Evolutionary conservation across 164 flowering plant genomes (phyloP), one percentile per base, ranked within the genome.

Genomic region (Berberis thunbergii): DNA sequence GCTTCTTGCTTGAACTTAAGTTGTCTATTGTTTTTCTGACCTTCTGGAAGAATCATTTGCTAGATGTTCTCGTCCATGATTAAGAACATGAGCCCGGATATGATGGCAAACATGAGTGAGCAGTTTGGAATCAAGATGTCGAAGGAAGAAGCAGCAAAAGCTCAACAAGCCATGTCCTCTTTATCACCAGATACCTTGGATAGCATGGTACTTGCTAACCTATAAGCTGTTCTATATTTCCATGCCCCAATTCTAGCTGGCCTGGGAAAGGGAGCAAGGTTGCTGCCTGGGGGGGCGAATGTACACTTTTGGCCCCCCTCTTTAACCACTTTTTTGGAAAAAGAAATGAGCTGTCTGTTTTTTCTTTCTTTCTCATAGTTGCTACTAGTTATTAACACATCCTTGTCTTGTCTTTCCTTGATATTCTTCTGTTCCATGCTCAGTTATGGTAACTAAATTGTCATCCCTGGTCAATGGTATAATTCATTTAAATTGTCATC

Each of bases 81-180:
- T 10, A 83, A 87, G 71, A 94, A 85, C 67, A 87, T 94, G 87
- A 91, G 74, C 77, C 99, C 97, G 43, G 97, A 94, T 2, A 84
- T 84, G 95, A 87, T 94, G 95, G 82, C 97, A 64, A 87, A 70
- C 82, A 89, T 94, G 99, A 70, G 97, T 46, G 89, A 91, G 72
- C 96, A 86, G 69, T 89, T 91, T 75, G 99, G 96, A 40, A 39
- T 87, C 39, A 91, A 94, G 69, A 85, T 94, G 69, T 86, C 99
- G 8, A 76, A 64, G 38, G 97, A 89, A 68, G 97, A 94, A 63
- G 97, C 96, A 3, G 90, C 75, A 67, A 94, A 81, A 79, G 97
- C 97, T 74, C 96, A 94, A 58, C 85, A 86, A 71, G 91, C 96
- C 39, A 89, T 94, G 91, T 81, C 99, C 43, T 89, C 97, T 40